These are phyloP conservation scores for Gyromitra esculenta DNA, from an alignment of 2,329 filamentous ascomycete species.

Conservation along the genomic window DNA sequence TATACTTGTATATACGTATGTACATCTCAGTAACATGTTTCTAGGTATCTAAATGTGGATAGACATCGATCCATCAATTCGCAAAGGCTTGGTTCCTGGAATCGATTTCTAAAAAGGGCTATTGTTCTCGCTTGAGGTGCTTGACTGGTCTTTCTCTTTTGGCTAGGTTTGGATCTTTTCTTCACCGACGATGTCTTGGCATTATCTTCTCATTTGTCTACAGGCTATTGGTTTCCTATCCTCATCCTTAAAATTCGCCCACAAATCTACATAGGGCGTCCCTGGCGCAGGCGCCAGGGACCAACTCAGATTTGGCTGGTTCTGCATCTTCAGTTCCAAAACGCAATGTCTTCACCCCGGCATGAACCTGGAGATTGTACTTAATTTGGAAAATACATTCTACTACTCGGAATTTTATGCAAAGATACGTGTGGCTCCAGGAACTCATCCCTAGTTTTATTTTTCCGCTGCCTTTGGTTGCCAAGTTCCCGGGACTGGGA, in stretches of 20 bases:
- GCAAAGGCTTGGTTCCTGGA: conserved; percentile 5
- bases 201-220: conserved; percentile 37
- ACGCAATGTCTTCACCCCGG: conserved; percentile 11
- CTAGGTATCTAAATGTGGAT: background rate
- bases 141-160: conserved; percentile 30
- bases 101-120: background rate
- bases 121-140: conserved; percentile 5
- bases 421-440: conserved; percentile 46
- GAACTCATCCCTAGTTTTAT: conserved; percentile 36
- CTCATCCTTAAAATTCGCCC: conserved; percentile 28
- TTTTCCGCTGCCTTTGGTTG: conserved; percentile 33
- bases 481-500: conserved; percentile 24
- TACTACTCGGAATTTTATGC: conserved; percentile 43
- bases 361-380: conserved; percentile 15
- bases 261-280: conserved; percentile 22
- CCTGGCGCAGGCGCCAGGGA: conserved; percentile 26
- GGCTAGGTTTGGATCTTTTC: conserved; percentile 15
- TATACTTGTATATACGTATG: too few species aligned
- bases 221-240: conserved; percentile 31
- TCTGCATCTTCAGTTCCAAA: conserved; percentile 19
- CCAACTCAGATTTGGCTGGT: conserved; percentile 20
- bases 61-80: conserved; percentile 18
- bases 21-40: background rate
- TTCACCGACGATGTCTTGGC: conserved; percentile 38
- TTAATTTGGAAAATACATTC: conserved; percentile 38